Evolutionary conservation across 495 filamentous ascomycete genomes (phyloP), one percentile per base, ranked within the genome.

Genomic region (Hypoxylon fragiforme): DNA sequence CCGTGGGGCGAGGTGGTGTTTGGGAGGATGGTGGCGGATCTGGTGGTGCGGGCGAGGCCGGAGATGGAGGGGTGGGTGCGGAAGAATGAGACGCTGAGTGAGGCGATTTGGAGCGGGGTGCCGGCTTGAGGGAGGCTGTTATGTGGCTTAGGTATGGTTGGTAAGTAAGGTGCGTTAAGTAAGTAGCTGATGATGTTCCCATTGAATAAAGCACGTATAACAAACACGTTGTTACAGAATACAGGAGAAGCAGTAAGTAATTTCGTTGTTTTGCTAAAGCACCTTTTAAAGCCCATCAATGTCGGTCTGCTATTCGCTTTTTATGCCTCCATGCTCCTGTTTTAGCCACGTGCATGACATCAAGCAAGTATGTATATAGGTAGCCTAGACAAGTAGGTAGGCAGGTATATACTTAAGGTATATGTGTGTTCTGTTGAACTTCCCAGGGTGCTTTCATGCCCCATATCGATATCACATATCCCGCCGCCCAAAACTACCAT

Each of bases 21-120:
- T 61, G 77, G 77, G 0, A 69, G 70, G 1, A 67, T 81, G 53
- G 67, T 80, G 32, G 71, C 69, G 0, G 63, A 69, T 44, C 54
- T 81, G 41, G 62, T 80, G 38, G 42, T 55, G 0, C 48, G 54
- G 22, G 55, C 53, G 2, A 53, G 50, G 11, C 52, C 65, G 0
- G 36, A 44, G 12, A 32, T 77, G 44, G 45, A 52, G 13, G n/a
- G 24, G 7, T 74, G 57, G 42, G 47, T 73, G 14, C 44, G 14
- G 1, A 52, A 65, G 21, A 69, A 73, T 39, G 26, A 57, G 37
- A 65, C 50, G 8, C 40, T 77, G 28, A 64, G 60, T 46, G 39
- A 50, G 7, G 57, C 60, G 18, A 67, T 79, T 40, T 44, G 52
- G 21, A 45, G 55, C 1, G 70, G 73, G 9, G 26, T 64, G 19